Evolutionary conservation across 768 basidiomycete species (phyloP), one percentile per base, ranked within the genome.

Genomic region (Lentinula guzmanii): DNA sequence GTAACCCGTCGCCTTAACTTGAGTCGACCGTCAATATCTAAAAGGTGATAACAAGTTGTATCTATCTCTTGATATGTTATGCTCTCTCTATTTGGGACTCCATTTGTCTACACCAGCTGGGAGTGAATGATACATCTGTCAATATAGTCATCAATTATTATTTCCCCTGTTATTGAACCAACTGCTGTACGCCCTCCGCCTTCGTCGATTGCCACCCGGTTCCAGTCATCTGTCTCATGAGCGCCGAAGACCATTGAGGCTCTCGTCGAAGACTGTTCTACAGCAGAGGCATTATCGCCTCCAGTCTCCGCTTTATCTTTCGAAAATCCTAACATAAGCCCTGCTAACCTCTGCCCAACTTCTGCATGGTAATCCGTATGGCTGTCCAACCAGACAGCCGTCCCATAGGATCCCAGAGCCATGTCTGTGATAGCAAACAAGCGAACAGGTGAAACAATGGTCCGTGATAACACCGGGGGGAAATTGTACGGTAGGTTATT

Each of bases 371-470:
- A 72, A 61, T 85, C 83, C 0, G 82, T 81, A 53, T 87, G 82
- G 52, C 76, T 83, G 65, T 90, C 89, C 37, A 87, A 72, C 84
- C 86, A 90, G 15, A 90, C 64, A 4, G 81, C 82, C 5, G 85
- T 87, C 3, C 87, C 88, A 65, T 82, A 79, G 4, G 70, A 72
- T 0, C 87, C 87, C 18, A 90, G 65, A 0, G 75, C 74, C 72
- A 85, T 77, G 52, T 85, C 77, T 33, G 82, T 81, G 24, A 74
- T 78, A 1, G 82, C 74, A 64, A 86, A 84, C 35, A 87, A 69
- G 13, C 84, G 81, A 13, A 88, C 71, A 3, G 87, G 86, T 2
- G 85, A 81, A 1, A 73, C 76, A 56, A 86, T 76, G 10, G 75
- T 75, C 39, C 79, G 77, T 10, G 70, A 60, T 0, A 67, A 65